phyloP scores from a whole-genome alignment of 2,329 filamentous ascomycete species.

The Ophiostoma novo-ulmi region DNA sequence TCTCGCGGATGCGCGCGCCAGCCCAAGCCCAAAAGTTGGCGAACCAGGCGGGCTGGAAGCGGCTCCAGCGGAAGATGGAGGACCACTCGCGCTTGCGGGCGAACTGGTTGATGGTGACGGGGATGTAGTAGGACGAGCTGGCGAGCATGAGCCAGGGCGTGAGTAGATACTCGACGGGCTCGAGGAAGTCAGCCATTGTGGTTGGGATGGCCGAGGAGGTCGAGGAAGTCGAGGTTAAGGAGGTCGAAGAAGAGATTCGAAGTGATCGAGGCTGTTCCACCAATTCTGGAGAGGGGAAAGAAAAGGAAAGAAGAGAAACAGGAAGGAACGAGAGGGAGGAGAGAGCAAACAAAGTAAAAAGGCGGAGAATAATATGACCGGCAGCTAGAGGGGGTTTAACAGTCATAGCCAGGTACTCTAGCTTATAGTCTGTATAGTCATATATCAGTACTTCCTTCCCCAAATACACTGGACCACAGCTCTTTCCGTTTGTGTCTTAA shows the following conservation, averaged over 20 bases:
- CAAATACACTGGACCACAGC: background rate
- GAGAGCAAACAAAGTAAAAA: background rate
- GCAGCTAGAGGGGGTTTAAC: background rate
- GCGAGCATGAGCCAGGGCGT: conserved; percentile 51
- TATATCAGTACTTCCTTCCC: background rate
- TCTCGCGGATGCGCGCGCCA: conserved; percentile 48
- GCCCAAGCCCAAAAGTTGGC: conserved; percentile 53
- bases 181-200: conserved; percentile 18
- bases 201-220: background rate
- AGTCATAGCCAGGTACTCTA: background rate
- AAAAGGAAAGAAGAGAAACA: background rate
- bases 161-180: conserved; percentile 36
- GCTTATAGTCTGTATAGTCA: background rate
- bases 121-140: conserved; percentile 46
- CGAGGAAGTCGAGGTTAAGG: background rate
- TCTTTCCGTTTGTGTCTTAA: background rate
- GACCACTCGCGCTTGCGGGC: conserved; percentile 34
- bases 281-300: background rate
- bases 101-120: conserved; percentile 45
- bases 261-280: background rate
- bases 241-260: background rate
- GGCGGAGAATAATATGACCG: conserved; percentile 8
- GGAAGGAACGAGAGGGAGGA: background rate
- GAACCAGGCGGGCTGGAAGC: conserved; percentile 52
- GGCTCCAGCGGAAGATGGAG: conserved; percentile 40